Percentiles rank a stretch among this genome's conserved stretches.
Evolutionary conservation across 805 yeast species (phyloP).

Genomic region (Kodamaea restingae): DNA sequence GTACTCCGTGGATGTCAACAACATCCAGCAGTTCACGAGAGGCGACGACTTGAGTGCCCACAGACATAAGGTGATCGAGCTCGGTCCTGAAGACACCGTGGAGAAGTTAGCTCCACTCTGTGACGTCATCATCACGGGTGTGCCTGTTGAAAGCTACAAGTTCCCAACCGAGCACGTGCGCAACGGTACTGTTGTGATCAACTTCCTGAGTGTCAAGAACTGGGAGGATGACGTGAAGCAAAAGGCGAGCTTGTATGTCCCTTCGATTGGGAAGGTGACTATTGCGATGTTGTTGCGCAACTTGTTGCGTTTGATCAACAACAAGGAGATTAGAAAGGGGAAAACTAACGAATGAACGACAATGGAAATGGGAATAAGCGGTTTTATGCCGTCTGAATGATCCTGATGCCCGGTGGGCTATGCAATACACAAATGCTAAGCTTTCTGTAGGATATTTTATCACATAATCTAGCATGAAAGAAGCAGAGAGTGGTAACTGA

Average conservation of each 20-base stretch:
- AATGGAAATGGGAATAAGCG: neutral
- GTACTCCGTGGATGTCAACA: constrained; percentile 83
- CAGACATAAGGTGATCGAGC: constrained; percentile 69
- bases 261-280: constrained; percentile 94
- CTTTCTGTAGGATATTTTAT: too few species aligned
- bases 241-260: constrained; percentile 88
- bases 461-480: too few species aligned
- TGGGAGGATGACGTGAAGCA: constrained; percentile 78
- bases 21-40: constrained; percentile 86
- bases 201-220: constrained; percentile 86
- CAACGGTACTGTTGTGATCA: constrained; percentile 87
- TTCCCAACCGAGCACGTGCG: constrained; percentile 78
- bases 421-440: too few species aligned
- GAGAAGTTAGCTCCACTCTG: constrained; percentile 67
- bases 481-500: too few species aligned
- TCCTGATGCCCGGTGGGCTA: too few species aligned
- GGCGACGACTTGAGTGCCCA: constrained; percentile 83
- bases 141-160: constrained; percentile 78
- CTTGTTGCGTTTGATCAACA: constrained; percentile 73
- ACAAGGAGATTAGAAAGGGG: constrained; percentile 37
- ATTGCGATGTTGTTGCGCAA: constrained; percentile 92
- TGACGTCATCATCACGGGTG: constrained; percentile 95
- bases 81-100: constrained; percentile 51
- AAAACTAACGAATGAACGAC: constrained; percentile 5
- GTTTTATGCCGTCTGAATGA: too few species aligned